Percentiles rank a stretch among this genome's conserved stretches.
Evolutionary conservation across 2,329 filamentous ascomycete genomes (phyloP).

Genomic region (Sporothrix euskadiensis): DNA sequence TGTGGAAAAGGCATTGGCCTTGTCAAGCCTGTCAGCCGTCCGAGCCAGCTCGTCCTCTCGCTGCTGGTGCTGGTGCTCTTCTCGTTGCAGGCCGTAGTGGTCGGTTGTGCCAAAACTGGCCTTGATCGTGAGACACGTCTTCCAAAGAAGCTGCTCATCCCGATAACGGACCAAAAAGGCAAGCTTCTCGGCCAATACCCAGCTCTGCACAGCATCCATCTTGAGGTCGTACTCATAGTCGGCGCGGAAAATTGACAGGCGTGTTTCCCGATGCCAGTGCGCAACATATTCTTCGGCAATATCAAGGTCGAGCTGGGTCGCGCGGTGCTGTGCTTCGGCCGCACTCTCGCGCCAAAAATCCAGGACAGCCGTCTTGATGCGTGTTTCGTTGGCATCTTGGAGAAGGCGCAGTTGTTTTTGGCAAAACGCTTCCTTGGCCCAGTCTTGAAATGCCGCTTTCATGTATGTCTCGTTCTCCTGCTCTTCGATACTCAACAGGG

Average conservation of each 20-base stretch:
- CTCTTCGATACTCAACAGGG: constrained; percentile 26
- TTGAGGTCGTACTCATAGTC: constrained; percentile 32
- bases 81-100: background rate
- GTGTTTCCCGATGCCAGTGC: constrained; percentile 37
- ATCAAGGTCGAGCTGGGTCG: constrained; percentile 22
- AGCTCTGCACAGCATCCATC: constrained; percentile 34
- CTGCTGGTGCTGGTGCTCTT: background rate
- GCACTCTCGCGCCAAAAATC: constrained; percentile 19
- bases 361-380: background rate
- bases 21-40: constrained; percentile 23
- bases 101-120: background rate
- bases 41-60: background rate
- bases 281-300: constrained; percentile 32
- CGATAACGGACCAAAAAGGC: constrained; percentile 35
- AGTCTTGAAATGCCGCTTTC: constrained; percentile 28
- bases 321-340: constrained; percentile 5
- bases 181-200: constrained; percentile 37
- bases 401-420: constrained; percentile 23
- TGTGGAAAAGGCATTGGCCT: background rate
- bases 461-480: constrained; percentile 26
- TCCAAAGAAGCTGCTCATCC: constrained; percentile 31
- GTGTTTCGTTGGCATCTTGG: background rate
- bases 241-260: constrained; percentile 33
- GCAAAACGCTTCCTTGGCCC: constrained; percentile 25
- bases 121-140: background rate